These are phyloP conservation scores for Picea abies DNA, from an alignment of 83 land plant species.

Conservation along the genomic window DNA sequence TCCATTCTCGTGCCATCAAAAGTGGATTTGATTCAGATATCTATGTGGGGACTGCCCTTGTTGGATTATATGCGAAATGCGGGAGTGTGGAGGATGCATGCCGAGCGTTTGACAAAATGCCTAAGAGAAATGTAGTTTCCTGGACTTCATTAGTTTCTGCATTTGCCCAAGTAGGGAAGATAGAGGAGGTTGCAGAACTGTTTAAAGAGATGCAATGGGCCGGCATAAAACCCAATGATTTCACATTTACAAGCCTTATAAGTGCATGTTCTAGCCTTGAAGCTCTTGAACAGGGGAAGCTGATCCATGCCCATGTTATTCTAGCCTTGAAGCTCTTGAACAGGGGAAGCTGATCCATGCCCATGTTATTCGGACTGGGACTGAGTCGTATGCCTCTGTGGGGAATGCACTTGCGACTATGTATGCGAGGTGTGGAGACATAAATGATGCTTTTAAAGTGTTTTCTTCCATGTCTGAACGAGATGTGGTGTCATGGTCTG, in stretches of 20 bases:
- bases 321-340: slow-evolving; percentile 12
- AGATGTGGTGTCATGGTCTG: slow-evolving; percentile 5
- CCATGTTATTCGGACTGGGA: slow-evolving; percentile 19
- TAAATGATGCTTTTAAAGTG: not conserved
- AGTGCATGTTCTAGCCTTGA: slow-evolving; percentile 41
- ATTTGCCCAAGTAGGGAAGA: slow-evolving; percentile 10
- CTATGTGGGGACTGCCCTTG: slow-evolving; percentile 36
- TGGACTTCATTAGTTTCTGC: slow-evolving; percentile 34
- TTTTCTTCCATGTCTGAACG: not conserved
- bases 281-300: slow-evolving; percentile 30
- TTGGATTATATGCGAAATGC: slow-evolving; percentile 56
- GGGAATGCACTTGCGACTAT: slow-evolving; percentile 21
- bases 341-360: slow-evolving; percentile 49
- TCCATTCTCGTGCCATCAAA: slow-evolving; percentile 8
- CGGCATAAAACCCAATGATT: slow-evolving; percentile 43
- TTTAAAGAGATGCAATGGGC: slow-evolving; percentile 23
- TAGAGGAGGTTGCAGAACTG: slow-evolving; percentile 14
- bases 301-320: slow-evolving; percentile 36
- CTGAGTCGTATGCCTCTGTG: slow-evolving; percentile 20
- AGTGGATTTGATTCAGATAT: slow-evolving; percentile 27
- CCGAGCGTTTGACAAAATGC: slow-evolving; percentile 5
- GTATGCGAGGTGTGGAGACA: not conserved
- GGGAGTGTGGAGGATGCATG: not conserved
- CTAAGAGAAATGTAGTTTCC: slow-evolving; percentile 14
- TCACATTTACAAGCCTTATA: slow-evolving; percentile 49